Conservation (phyloP, 1,284 basidiomycete species). For the Puccinia coronata region DNA sequence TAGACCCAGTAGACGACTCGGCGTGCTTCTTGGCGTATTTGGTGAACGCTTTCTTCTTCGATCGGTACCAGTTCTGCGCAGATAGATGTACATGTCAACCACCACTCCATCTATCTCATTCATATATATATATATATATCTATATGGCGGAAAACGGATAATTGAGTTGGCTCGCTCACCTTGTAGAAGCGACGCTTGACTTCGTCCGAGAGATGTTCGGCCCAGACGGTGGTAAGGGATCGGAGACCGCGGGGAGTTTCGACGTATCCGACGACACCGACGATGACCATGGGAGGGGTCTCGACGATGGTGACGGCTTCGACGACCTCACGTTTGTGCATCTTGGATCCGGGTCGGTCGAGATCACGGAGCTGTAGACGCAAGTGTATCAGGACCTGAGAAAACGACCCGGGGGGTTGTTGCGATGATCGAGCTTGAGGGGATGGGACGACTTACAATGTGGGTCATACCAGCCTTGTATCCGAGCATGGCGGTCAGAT, state of each 20-base stretch:
- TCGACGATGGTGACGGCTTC: slow-evolving; percentile 96
- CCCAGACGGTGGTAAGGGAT: slow-evolving; percentile 71
- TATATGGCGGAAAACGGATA: background rate
- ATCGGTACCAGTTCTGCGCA: slow-evolving; percentile 92
- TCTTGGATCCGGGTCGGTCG: slow-evolving; percentile 97
- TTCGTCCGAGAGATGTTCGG: slow-evolving; percentile 72
- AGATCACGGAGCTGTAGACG: slow-evolving; percentile 76
- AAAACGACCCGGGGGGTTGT: no score
- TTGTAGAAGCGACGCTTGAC: slow-evolving; percentile 99
- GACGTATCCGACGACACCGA: slow-evolving; percentile 99
- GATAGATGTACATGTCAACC: background rate
- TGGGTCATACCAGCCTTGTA: slow-evolving; percentile 99
- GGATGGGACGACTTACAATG: slow-evolving; percentile 63
- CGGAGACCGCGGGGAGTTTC: slow-evolving; percentile 99
- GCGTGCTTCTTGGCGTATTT: slow-evolving; percentile 73
- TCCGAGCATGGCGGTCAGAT: slow-evolving; percentile 96
- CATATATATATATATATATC: no score
- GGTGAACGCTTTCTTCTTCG: slow-evolving; percentile 99
- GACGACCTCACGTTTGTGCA: slow-evolving; percentile 99
- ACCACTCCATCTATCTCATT: no score
- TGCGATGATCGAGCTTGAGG: no score
- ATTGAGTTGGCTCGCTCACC: slow-evolving; percentile 33
- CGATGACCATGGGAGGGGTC: slow-evolving; percentile 94
- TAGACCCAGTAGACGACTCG: slow-evolving; percentile 81
- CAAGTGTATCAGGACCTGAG: background rate